phyloP scores from a whole-genome alignment of 306 rosid genomes.

The Acmispon strigosus region DNA sequence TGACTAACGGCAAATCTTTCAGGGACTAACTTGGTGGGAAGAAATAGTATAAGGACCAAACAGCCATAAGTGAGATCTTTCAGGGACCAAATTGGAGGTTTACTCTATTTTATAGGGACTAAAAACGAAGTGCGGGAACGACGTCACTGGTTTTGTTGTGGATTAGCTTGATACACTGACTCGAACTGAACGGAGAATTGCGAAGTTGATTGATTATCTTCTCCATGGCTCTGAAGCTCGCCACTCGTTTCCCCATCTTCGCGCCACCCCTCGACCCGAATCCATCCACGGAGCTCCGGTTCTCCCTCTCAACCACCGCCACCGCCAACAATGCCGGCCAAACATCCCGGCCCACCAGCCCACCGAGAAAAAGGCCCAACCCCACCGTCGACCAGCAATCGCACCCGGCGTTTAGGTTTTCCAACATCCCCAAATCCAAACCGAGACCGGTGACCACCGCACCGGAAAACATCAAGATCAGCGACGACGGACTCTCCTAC shows the following conservation, averaged over 20 bases:
- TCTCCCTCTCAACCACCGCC: constrained; percentile 45
- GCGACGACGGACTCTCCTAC: constrained; percentile 56
- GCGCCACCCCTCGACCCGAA: constrained; percentile 29
- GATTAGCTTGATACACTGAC: not conserved
- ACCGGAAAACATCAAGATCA: constrained; percentile 36
- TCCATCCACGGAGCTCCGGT: constrained; percentile 39
- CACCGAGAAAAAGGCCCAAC: constrained; percentile 43
- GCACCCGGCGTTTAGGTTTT: constrained; percentile 44
- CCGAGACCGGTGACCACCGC: constrained; percentile 26
- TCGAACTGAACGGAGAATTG: not conserved
- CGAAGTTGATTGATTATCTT: not conserved
- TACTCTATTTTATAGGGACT: too few species aligned
- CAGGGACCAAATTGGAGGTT: too few species aligned
- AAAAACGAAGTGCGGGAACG: not conserved
- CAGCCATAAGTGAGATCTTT: too few species aligned
- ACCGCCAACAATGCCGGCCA: constrained; percentile 11
- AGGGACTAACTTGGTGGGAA: too few species aligned
- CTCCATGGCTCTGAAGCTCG: constrained; percentile 60
- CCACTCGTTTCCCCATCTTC: constrained; percentile 46
- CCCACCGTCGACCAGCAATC: constrained; percentile 12
- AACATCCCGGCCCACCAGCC: constrained; percentile 47
- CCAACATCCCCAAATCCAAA: constrained; percentile 14
- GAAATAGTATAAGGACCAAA: too few species aligned
- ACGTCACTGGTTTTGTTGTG: not conserved
- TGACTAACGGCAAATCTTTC: too few species aligned